A percentile compares a stretch with the other conserved stretches of the same genome.
Evolutionary conservation across 106 monocot genomes (phyloP).

Genomic region (Cymbidium sinense): DNA sequence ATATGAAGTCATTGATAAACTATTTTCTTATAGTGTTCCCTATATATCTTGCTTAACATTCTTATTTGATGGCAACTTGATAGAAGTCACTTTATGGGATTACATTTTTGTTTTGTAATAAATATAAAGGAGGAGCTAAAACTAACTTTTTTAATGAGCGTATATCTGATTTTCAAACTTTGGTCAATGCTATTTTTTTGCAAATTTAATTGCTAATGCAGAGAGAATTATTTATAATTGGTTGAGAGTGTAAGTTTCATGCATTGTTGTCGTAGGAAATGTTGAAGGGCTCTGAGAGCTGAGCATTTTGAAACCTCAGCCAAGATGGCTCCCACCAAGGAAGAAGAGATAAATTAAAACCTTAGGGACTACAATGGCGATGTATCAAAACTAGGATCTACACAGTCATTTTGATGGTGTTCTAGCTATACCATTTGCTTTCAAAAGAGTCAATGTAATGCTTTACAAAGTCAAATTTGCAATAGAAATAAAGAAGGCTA

Average conservation of each 20-base stretch:
- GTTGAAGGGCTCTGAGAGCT: constrained; percentile 52
- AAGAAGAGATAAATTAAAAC: constrained; percentile 79
- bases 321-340: constrained; percentile 91
- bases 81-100: no score
- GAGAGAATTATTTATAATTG: neutral
- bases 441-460: constrained; percentile 81
- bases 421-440: constrained; percentile 65
- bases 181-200: neutral
- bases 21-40: no score
- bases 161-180: neutral
- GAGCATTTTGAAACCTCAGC: constrained; percentile 73
- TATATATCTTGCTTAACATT: no score
- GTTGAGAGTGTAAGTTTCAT: no score
- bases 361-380: constrained; percentile 62
- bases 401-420: constrained; percentile 60
- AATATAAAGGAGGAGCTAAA: no score
- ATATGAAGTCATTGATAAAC: no score
- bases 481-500: constrained; percentile 61
- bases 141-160: no score
- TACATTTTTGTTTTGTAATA: no score
- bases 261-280: constrained; percentile 37
- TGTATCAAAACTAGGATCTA: no score
- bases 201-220: neutral
- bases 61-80: no score
- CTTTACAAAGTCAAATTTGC: constrained; percentile 76